These are phyloP conservation scores for Pleurotus eryngii DNA, from an alignment of 768 basidiomycete genomes.

Conservation along the genomic window DNA sequence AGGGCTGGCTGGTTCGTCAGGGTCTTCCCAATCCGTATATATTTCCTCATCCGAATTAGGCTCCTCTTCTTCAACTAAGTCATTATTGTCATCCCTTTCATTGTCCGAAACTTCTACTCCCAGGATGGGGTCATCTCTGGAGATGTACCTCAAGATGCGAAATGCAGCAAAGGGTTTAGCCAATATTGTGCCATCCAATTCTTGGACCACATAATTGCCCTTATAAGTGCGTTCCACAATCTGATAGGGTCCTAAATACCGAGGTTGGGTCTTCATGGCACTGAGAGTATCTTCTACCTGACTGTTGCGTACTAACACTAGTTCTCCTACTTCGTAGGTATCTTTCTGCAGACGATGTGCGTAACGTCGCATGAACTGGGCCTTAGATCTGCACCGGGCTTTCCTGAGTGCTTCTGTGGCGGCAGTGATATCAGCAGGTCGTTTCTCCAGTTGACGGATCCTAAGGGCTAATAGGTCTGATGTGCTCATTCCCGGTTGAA, in stretches of 20 bases:
- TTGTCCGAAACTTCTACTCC: no score
- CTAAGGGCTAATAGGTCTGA: constrained; percentile 18
- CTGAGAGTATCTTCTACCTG: constrained; percentile 15
- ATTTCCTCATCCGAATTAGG: no score
- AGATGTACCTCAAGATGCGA: constrained; percentile 3
- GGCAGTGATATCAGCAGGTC: constrained; percentile 13
- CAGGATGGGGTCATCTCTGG: not conserved
- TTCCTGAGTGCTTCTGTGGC: constrained; percentile 16
- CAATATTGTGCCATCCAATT: constrained; percentile 12
- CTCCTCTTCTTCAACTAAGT: no score
- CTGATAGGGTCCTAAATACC: constrained; percentile 25
- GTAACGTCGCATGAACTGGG: constrained; percentile 18
- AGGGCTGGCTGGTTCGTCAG: no score
- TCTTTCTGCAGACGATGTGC: not conserved
- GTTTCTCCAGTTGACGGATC: constrained; percentile 21
- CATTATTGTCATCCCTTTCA: no score
- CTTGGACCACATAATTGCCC: constrained; percentile 11
- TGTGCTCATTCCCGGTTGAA: constrained; percentile 8
- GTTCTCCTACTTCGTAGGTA: not conserved
- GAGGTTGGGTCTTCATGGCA: constrained; percentile 16
- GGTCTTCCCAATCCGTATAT: no score
- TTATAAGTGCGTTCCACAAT: constrained; percentile 15
- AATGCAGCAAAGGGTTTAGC: constrained; percentile 4
- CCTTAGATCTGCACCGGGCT: constrained; percentile 16
- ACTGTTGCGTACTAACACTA: constrained; percentile 23